phyloP scores from a whole-genome alignment of 345 rosid species.

The Camelina laxa region DNA sequence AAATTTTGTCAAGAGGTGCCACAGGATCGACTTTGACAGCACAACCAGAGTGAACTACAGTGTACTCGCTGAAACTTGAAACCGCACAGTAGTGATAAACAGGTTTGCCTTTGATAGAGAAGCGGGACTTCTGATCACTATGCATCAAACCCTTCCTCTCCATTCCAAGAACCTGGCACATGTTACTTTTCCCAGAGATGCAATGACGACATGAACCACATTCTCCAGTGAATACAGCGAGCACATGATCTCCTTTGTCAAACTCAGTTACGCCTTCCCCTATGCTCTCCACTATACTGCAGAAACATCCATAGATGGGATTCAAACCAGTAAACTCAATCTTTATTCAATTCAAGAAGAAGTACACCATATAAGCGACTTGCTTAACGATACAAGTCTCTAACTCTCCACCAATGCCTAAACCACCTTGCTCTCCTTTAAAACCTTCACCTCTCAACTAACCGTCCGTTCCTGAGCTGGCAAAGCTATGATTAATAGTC shows the following conservation, averaged over 20 bases:
- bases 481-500: neutral
- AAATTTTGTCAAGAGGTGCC: constrained; percentile 80
- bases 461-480: neutral
- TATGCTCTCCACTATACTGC: constrained; percentile 87
- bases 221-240: constrained; percentile 87
- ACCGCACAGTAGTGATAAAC: constrained; percentile 89
- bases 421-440: neutral
- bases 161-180: constrained; percentile 81
- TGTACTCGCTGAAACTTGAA: constrained; percentile 93
- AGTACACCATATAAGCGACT: neutral
- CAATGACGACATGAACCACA: constrained; percentile 76
- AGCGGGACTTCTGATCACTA: constrained; percentile 71
- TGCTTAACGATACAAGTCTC: neutral
- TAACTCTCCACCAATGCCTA: neutral
- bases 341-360: neutral
- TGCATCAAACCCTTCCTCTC: constrained; percentile 93
- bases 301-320: constrained; percentile 29
- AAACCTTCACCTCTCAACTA: constrained; percentile 5
- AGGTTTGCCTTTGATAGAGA: constrained; percentile 76
- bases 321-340: neutral
- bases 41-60: constrained; percentile 92
- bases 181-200: constrained; percentile 76
- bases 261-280: constrained; percentile 84
- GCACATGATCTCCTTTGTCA: constrained; percentile 81
- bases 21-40: constrained; percentile 74